Evolutionary conservation across 2,329 filamentous ascomycete genomes (phyloP), one percentile per base, ranked within the genome.

Genomic region (Paracamarosporium sp.): DNA sequence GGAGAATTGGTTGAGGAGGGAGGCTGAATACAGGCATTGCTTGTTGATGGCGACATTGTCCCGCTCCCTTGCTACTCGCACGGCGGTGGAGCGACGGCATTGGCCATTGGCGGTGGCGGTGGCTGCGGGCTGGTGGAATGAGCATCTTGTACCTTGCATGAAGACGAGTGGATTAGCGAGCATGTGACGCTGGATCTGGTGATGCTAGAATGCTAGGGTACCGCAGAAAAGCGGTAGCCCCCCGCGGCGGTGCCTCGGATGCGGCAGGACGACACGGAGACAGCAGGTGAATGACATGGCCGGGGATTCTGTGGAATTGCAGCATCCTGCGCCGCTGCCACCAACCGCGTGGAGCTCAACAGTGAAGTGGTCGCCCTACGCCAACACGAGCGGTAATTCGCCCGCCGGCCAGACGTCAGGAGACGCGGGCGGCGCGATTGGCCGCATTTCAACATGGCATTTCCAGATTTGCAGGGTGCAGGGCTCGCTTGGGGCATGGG

Each of bases 101-200:
- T 43, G 35, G 38, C 22, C 8, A 44, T 28, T 28, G 57, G 48
- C 33, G 53, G 44, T 57, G 43, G 47, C 25, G 36, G 36, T 40
- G 27, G 47, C 43, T 52, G 55, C 33, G 44, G 44, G 31, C 17
- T n/a, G 12, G 52, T 35, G 31, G 52, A 50, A 35, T 53, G 45
- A 17, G 53, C 24, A 53, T 33, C 25, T 17, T 44, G 65, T 68
- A 68, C 65, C 65, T 68, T 68, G 65, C 65, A 66, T 66, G 45
- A 56, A 56, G 45, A 55, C 46, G 40, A 57, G 30, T 44, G 45
- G 44, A 25, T 50, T 45, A 51, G 45, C 45, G 53, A 50, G 53
- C 52, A 40, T 48, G 48, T 51, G 47, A 50, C 43, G 48, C 31
- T 62, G 47, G 62, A 62, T 56, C 56, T 61, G 57, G 50, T 33